These are phyloP conservation scores for Clarireedia sp. DNA, from an alignment of 2,329 filamentous ascomycete genomes.

Conservation along the genomic window DNA sequence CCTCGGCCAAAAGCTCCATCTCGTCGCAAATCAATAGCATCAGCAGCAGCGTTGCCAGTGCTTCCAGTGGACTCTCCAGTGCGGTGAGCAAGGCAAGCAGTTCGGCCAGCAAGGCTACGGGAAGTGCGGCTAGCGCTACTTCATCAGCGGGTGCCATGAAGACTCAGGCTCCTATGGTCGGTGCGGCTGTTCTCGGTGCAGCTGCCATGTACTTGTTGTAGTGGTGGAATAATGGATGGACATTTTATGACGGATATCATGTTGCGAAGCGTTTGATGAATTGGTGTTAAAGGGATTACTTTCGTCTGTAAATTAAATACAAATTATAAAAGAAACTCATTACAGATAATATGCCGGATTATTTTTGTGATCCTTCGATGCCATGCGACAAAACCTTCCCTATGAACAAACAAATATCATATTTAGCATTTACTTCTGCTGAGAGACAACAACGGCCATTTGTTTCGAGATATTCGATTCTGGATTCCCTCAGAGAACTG, in stretches of 20 bases:
- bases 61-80: not conserved
- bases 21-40: slow-evolving; percentile 1
- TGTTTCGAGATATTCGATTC: too few relatives aligned
- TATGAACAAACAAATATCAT: too few relatives aligned
- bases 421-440: too few relatives aligned
- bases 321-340: not conserved
- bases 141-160: slow-evolving; percentile 8
- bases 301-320: not conserved
- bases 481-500: too few relatives aligned
- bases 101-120: not conserved
- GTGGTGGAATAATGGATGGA: not conserved
- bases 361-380: too few relatives aligned
- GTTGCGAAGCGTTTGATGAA: not conserved
- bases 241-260: not conserved
- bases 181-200: slow-evolving; percentile 4
- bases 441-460: too few relatives aligned
- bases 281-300: not conserved
- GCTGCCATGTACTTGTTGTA: slow-evolving; percentile 8
- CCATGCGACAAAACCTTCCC: too few relatives aligned
- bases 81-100: slow-evolving; percentile 1
- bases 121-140: not conserved
- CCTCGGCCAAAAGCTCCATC: slow-evolving; percentile 2
- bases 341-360: too few relatives aligned
- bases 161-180: slow-evolving; percentile 6
- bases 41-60: not conserved